A percentile compares a stretch with the other conserved stretches of the same genome.
Conservation (phyloP, 2,329 filamentous ascomycete species). For the Sporothrix inflata region DNA sequence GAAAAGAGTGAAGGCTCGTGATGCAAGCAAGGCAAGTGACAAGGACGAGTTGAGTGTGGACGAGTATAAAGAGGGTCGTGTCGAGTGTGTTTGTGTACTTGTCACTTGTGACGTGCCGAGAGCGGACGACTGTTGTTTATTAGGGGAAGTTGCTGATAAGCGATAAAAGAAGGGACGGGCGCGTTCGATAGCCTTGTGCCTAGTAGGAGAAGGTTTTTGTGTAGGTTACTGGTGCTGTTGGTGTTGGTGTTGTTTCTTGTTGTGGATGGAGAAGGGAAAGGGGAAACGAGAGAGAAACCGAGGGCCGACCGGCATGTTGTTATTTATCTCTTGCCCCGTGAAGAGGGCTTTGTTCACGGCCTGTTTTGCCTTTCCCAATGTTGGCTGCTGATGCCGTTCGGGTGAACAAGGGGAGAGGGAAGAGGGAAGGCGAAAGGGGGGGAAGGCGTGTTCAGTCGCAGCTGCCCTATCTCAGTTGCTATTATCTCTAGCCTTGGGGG, state of each 20-base stretch:
- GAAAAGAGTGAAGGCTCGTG: not conserved
- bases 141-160: not conserved
- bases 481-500: not conserved
- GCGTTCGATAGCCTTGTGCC: constrained; percentile 4
- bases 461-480: not conserved
- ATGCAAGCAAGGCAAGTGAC: not conserved
- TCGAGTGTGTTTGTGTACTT: not conserved
- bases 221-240: not conserved
- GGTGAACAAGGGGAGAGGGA: constrained; percentile 7
- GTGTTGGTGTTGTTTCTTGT: not conserved
- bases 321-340: not conserved
- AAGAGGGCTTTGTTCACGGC: not conserved
- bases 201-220: not conserved
- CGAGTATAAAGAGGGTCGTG: too few species aligned
- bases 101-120: not conserved
- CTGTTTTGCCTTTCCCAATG: not conserved
- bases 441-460: not conserved
- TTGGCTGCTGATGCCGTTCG: constrained; percentile 19
- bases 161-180: not conserved
- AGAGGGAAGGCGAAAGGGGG: not conserved
- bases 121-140: not conserved
- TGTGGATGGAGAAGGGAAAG: not conserved
- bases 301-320: not conserved
- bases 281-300: not conserved
- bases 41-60: not conserved